phyloP scores from a whole-genome alignment of 257 asterid species.

The Gentiana straminea region DNA sequence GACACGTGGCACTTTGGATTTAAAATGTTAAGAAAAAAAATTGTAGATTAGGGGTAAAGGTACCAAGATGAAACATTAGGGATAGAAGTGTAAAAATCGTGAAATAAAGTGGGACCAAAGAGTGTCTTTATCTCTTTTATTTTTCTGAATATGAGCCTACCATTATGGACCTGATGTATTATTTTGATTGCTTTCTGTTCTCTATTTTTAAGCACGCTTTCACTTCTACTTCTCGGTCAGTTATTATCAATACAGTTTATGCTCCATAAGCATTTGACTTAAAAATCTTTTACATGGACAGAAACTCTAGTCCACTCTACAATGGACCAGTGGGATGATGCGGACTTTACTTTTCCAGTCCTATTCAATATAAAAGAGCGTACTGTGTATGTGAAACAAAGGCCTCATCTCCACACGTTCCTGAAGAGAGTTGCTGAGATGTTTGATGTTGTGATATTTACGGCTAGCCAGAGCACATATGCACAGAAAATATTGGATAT shows the following conservation, averaged over 20 bases:
- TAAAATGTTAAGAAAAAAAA: background rate
- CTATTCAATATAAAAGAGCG: slow-evolving; percentile 84
- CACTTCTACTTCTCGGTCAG: too few relatives aligned
- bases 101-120: too few relatives aligned
- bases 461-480: slow-evolving; percentile 96
- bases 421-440: slow-evolving; percentile 76
- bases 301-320: slow-evolving; percentile 97
- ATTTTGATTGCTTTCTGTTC: too few relatives aligned
- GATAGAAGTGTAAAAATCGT: too few relatives aligned
- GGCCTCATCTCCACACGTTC: slow-evolving; percentile 77
- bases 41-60: too few relatives aligned
- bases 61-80: too few relatives aligned
- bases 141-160: too few relatives aligned
- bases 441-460: slow-evolving; percentile 82
- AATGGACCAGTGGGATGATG: slow-evolving; percentile 63
- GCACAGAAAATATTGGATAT: slow-evolving; percentile 76
- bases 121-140: too few relatives aligned
- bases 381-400: slow-evolving; percentile 63
- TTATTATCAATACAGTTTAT: too few relatives aligned
- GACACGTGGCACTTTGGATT: background rate
- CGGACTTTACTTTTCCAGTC: slow-evolving; percentile 86
- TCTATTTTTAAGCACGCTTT: too few relatives aligned
- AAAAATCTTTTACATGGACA: slow-evolving; percentile 18
- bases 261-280: too few relatives aligned
- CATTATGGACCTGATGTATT: too few relatives aligned